A percentile compares a stretch with the other conserved stretches of the same genome.
Evolutionary conservation across 2,329 filamentous ascomycete species (phyloP).

Genomic region (Metarhizium brunneum): DNA sequence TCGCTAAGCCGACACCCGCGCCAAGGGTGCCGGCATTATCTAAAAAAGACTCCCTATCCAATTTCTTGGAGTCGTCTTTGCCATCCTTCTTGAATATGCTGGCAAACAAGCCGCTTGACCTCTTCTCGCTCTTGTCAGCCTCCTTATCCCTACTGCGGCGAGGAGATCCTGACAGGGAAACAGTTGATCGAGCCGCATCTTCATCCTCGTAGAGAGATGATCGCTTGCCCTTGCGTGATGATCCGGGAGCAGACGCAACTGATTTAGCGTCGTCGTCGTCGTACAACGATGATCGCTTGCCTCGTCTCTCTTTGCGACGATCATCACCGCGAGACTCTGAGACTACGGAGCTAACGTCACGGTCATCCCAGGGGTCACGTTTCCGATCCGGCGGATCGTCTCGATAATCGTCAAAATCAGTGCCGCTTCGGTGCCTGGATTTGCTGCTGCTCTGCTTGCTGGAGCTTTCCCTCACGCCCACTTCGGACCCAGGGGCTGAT

Average conservation of each 20-base stretch:
- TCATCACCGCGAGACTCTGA: conserved; percentile 32
- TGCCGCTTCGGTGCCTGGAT: conserved; percentile 26
- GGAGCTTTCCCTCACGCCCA: conserved; percentile 21
- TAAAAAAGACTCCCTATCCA: conserved; percentile 54
- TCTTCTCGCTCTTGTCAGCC: conserved; percentile 22
- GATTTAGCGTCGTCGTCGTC: conserved; percentile 41
- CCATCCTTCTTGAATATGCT: conserved; percentile 37
- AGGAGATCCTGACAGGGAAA: conserved; percentile 23
- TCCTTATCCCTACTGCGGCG: conserved; percentile 30
- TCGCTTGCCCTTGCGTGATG: conserved; percentile 12
- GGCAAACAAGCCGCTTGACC: conserved; percentile 36
- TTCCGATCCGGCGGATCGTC: conserved; percentile 30
- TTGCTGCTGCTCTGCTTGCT: conserved; percentile 32
- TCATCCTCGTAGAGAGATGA: conserved; percentile 31
- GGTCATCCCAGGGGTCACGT: conserved; percentile 31
- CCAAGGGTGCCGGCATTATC: conserved; percentile 61
- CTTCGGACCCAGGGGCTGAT: conserved; percentile 26
- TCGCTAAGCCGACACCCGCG: conserved; percentile 57
- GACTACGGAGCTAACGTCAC: conserved; percentile 39
- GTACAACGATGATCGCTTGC: conserved; percentile 8
- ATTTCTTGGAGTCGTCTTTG: conserved; percentile 12
- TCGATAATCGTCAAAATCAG: conserved; percentile 21
- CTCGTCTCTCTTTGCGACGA: conserved; percentile 23
- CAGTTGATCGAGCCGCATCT: conserved; percentile 28
- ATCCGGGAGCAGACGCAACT: conserved; percentile 15